Base-by-base conservation (phyloP, 805 yeast species). In the Wickerhamiella brachini region DNA sequence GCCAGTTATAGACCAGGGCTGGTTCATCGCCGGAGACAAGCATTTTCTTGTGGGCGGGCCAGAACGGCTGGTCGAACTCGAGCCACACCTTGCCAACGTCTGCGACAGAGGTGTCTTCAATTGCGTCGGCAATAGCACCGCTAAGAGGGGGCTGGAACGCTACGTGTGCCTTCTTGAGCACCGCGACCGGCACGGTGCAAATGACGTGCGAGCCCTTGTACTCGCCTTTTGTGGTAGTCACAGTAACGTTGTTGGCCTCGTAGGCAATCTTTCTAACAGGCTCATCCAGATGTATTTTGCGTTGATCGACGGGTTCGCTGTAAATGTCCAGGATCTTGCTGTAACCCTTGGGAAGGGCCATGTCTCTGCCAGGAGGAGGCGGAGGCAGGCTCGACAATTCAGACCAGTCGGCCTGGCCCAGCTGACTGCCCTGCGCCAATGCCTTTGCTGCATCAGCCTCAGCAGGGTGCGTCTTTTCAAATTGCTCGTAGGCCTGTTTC, bases 71-170 rank as follows among this genome's bases (percentile, higher is more conserved):
- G 12, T 76, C 77, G 62, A 85, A 85, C 61, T 84, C 90, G 54
- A 84, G 71, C 1, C 83, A 68, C 10, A 84, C 78, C 65, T 85
- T 85, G 0, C 93, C 93, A 47, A 85, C 65, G 1, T 81, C 73
- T 0, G 88, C 85, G 60, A 74, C 49, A 26, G 48, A 46, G 8
- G 53, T 43, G 22, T 48, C 31, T 15, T 50, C 44, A 26, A 60
- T 42, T 5, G 64, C 58, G 29, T 49, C 31, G 9, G 12, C 31
- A 20, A 61, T 15, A 22, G 38, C 22, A 2, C 42, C 47, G 23
- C 53, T 50, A 6, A 64, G 53, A 31, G 43, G 41, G 5, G 64
- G 63, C 18, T 47, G 47, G 49, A 61, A 61, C 52, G 50, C 48
- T 34, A 60, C 52, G 18, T 43, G 23, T 15, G 45, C 47, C 5